phyloP scores from a whole-genome alignment of 2,329 filamentous ascomycete species.

The Neonectria hederae region DNA sequence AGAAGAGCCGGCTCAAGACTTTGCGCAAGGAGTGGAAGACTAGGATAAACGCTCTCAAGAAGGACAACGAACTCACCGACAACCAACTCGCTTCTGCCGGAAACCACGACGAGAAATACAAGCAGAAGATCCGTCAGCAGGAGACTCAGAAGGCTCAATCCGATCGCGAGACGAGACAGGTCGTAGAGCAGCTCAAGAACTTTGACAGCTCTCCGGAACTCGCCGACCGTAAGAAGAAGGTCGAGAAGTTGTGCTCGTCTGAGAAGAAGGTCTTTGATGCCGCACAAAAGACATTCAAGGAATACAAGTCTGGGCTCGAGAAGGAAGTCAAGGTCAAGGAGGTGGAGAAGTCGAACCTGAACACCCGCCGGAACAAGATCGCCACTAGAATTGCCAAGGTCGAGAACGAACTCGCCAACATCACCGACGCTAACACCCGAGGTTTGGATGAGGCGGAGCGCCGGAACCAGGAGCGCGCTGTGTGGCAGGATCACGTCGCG shows the following conservation, averaged over 20 bases:
- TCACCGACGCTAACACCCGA: constrained; percentile 73
- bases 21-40: constrained; percentile 79
- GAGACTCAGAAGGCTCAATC: constrained; percentile 76
- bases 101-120: constrained; percentile 78
- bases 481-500: constrained; percentile 57
- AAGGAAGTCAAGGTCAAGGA: constrained; percentile 70
- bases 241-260: constrained; percentile 61
- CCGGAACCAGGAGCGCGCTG: constrained; percentile 60
- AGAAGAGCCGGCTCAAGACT: constrained; percentile 74
- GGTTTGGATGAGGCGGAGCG: constrained; percentile 72
- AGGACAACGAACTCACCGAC: constrained; percentile 77
- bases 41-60: constrained; percentile 72
- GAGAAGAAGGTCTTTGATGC: constrained; percentile 70
- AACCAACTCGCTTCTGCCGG: constrained; percentile 74
- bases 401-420: constrained; percentile 75
- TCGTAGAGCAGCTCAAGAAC: constrained; percentile 68
- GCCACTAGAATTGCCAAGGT: constrained; percentile 76
- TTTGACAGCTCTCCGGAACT: constrained; percentile 73
- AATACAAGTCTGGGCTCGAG: constrained; percentile 69
- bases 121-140: constrained; percentile 79
- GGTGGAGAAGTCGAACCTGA: constrained; percentile 69
- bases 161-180: constrained; percentile 63
- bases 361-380: constrained; percentile 78
- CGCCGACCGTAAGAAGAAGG: constrained; percentile 62
- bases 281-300: constrained; percentile 63